Base-by-base conservation (phyloP, 306 rosid species). In the Ceratonia siliqua region DNA sequence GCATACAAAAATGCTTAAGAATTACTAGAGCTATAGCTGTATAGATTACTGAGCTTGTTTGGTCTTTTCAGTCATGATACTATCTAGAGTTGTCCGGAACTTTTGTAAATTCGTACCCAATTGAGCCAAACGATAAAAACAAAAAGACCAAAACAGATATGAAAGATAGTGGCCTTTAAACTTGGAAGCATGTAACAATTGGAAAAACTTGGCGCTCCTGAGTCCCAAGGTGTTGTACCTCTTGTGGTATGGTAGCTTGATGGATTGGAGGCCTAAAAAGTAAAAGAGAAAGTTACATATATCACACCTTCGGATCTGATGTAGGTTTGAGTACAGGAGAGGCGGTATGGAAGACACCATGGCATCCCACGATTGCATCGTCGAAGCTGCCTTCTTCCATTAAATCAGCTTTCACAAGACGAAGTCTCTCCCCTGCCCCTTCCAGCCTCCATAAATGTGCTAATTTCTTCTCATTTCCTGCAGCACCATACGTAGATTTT, bases 271-370 rank as follows among this genome's bases (percentile, higher is more conserved):
- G 46, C 46, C 46, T 35, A 10, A 41, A 41, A 41, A 41, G 46
- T 41, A 41, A 11, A 2, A 41, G n/a, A 1, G 15, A 6, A 8
- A 1, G 43, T 9, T 6, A 52, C 5, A 43, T 36, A 62, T 35
- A 62, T 48, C 59, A 3, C 69, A 84, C 97, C 96, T 91, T 86
- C 14, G 98, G 92, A 83, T 91, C 85, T 32, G 92, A 72, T 3
- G 86, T 68, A 74, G 73, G 77, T 43, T 50, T 89, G 25, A 88
- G 74, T 2, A 91, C 98, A 13, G 98, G 98, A 36, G 97, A 94
- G 75, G 97, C 97, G 0, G 92, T 85, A 75, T 94, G 97, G 82
- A 94, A 94, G 39, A 94, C 93, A 24, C 97, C 96, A 67, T 83
- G 79, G 69, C 98, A 91, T 62, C 93, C 98, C 49, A 77, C 77